phyloP scores from a whole-genome alignment of 73 alveolate species.

The Paramecium sexaurelia region DNA sequence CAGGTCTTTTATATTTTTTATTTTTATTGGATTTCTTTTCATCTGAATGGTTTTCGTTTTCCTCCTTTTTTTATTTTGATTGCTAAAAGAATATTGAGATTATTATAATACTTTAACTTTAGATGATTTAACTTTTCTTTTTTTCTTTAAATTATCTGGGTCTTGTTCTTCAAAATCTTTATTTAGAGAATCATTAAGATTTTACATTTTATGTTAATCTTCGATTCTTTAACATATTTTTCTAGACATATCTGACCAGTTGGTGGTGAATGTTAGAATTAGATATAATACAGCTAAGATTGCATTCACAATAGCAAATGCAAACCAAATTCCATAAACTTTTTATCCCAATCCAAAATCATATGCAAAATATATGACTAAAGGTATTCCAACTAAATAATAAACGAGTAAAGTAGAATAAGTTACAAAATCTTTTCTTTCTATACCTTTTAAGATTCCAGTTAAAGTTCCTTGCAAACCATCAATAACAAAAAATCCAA shows the following conservation, averaged over 20 bases:
- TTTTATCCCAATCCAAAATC: neutral
- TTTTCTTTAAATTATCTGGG: neutral
- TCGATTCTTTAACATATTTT: slow-evolving; percentile 1
- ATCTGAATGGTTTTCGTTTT: neutral
- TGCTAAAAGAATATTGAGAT: neutral
- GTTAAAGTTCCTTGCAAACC: slow-evolving; percentile 42
- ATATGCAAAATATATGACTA: slow-evolving; percentile 23
- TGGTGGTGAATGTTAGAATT: neutral
- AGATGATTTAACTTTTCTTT: neutral
- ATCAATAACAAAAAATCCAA: slow-evolving; percentile 52
- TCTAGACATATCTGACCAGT: slow-evolving; percentile 6
- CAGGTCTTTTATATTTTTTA: neutral
- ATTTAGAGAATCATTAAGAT: neutral
- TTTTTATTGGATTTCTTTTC: neutral
- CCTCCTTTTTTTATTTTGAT: neutral
- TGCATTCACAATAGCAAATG: slow-evolving; percentile 37
- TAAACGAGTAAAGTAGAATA: slow-evolving; percentile 12
- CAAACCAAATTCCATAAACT: slow-evolving; percentile 52
- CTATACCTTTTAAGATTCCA: slow-evolving; percentile 39
- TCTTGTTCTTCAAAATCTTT: slow-evolving; percentile 8
- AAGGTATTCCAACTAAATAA: slow-evolving; percentile 37
- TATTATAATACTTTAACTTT: neutral
- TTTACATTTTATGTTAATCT: slow-evolving; percentile 23
- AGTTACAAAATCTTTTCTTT: slow-evolving; percentile 25
- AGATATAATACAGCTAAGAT: slow-evolving; percentile 4